A percentile compares a stretch with the other conserved stretches of the same genome.
Conservation (phyloP, 805 yeast genomes). For the Starmerella tilneyi region DNA sequence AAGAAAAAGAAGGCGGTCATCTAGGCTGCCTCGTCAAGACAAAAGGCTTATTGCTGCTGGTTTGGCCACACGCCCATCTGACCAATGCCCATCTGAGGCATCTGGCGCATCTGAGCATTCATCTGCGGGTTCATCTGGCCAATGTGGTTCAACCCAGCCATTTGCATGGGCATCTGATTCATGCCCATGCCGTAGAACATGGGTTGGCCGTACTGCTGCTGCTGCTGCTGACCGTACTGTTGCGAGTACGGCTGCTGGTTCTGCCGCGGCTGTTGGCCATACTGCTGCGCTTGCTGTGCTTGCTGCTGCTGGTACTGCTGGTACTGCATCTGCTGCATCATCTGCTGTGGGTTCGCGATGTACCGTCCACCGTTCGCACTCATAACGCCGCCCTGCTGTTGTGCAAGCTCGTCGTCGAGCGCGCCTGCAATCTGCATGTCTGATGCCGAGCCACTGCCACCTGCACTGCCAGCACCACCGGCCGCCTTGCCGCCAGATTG, state of each 20-base stretch:
- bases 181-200: constrained; percentile 24
- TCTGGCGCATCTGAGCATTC: constrained; percentile 23
- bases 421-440: constrained; percentile 18
- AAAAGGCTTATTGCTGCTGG: constrained; percentile 24
- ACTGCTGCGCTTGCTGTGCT: constrained; percentile 22
- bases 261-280: constrained; percentile 16
- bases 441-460: constrained; percentile 1
- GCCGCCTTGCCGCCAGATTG: constrained; percentile 11
- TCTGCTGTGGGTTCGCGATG: constrained; percentile 22
- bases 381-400: constrained; percentile 24
- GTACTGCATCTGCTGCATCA: constrained; percentile 25
- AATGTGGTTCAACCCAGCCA: constrained; percentile 20
- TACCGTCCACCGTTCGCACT: constrained; percentile 19
- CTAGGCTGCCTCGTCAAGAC: too few relatives aligned
- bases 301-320: constrained; percentile 18
- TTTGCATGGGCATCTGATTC: constrained; percentile 23
- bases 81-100: constrained; percentile 23
- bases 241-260: constrained; percentile 21
- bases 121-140: constrained; percentile 22
- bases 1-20: too few relatives aligned
- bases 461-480: neutral
- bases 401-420: constrained; percentile 25
- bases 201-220: constrained; percentile 20
- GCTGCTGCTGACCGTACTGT: constrained; percentile 19
- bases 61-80: constrained; percentile 25